These are phyloP conservation scores for Coemansia sp. DNA, from an alignment of 192 early-diverging fungal species.

Conservation along the genomic window DNA sequence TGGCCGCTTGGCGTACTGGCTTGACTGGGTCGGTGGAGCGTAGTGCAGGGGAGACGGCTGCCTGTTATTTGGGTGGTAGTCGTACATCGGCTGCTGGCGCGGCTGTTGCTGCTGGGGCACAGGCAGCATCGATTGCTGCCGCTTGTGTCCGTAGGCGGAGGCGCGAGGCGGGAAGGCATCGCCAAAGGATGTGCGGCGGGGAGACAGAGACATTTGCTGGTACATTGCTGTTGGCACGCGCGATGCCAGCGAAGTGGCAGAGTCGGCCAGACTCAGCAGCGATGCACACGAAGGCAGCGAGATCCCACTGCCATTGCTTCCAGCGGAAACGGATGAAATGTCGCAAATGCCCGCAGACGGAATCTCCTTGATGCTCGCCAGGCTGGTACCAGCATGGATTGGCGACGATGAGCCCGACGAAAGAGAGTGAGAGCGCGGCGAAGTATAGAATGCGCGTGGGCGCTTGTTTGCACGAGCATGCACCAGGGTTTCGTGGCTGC, in stretches of 20 bases:
- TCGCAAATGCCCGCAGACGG: not conserved
- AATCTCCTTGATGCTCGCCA: constrained; percentile 10
- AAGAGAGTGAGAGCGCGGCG: constrained; percentile 24
- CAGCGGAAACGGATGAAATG: not conserved
- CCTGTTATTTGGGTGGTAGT: not conserved
- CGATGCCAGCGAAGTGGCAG: constrained; percentile 3
- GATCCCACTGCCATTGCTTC: constrained; percentile 5
- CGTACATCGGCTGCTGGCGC: not conserved
- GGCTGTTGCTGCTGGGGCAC: constrained; percentile 12
- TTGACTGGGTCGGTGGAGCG: not conserved
- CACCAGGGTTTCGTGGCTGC: not conserved
- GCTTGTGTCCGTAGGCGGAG: constrained; percentile 5
- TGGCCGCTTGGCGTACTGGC: constrained; percentile 15
- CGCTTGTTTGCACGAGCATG: constrained; percentile 37
- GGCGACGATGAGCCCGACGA: constrained; percentile 21
- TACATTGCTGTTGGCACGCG: constrained; percentile 6
- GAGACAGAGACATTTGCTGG: constrained; percentile 11
- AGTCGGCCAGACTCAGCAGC: constrained; percentile 50
- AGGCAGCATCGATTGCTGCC: constrained; percentile 5
- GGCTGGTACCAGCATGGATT: constrained; percentile 1
- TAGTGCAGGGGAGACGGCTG: not conserved
- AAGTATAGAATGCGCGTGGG: constrained; percentile 35
- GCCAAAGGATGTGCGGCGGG: constrained; percentile 13
- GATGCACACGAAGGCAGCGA: constrained; percentile 54
- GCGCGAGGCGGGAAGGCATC: not conserved